These are phyloP conservation scores for Termitomyces titanicus DNA, from an alignment of 768 basidiomycete species.

Conservation along the genomic window DNA sequence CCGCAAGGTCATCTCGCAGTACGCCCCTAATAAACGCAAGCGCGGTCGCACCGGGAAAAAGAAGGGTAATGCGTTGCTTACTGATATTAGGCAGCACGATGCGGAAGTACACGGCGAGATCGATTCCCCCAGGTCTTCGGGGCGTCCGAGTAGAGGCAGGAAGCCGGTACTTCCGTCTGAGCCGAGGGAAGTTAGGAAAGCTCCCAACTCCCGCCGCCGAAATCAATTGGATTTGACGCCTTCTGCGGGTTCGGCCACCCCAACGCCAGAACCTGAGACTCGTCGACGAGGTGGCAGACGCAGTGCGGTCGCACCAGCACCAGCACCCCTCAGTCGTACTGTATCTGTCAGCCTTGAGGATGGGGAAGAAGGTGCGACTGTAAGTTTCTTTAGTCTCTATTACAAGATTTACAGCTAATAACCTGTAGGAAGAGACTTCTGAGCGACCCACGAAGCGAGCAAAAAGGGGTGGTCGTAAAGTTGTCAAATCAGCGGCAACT, in stretches of 20 bases:
- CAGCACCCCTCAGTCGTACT: constrained; percentile 16
- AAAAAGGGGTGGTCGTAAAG: constrained; percentile 34
- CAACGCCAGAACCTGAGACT: constrained; percentile 66
- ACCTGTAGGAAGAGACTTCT: constrained; percentile 21
- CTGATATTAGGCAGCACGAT: constrained; percentile 80
- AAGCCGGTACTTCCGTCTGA: constrained; percentile 26
- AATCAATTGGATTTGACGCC: constrained; percentile 47
- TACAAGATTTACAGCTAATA: background rate
- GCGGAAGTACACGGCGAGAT: constrained; percentile 42
- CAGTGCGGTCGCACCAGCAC: constrained; percentile 6
- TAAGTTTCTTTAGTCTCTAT: constrained; percentile 8
- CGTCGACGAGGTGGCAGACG: constrained; percentile 19
- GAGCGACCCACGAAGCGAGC: constrained; percentile 37
- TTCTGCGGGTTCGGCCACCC: constrained; percentile 41
- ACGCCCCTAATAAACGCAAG: constrained; percentile 63
- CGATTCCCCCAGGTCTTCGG: constrained; percentile 32
- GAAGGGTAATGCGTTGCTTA: constrained; percentile 77
- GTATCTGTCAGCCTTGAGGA: constrained; percentile 16
- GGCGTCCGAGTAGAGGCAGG: constrained; percentile 38
- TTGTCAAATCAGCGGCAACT: constrained; percentile 41
- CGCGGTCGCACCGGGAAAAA: constrained; percentile 63
- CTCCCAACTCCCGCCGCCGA: constrained; percentile 32
- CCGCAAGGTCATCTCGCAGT: constrained; percentile 65
- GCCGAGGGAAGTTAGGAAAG: constrained; percentile 28
- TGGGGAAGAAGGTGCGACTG: constrained; percentile 19